Base-by-base conservation (phyloP, 176 grass and related monocot genomes). In the Raddia distichophylla region DNA sequence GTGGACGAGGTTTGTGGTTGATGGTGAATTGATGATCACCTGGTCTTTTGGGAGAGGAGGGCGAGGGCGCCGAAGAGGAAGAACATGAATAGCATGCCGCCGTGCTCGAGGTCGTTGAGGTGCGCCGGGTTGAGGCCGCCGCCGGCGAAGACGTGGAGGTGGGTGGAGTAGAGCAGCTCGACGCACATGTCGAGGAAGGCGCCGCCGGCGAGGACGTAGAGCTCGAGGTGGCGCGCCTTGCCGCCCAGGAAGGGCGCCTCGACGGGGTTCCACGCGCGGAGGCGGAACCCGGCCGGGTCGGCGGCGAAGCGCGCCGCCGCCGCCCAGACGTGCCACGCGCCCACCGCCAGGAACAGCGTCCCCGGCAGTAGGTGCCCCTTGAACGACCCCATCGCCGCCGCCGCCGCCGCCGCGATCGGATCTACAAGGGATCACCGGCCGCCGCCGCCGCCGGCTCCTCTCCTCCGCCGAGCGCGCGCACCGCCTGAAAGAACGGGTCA, bases 21-120 rank as follows among this genome's bases (percentile, higher is more conserved):
- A 51, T 35, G 49, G 3, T 35, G 10, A 15, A 27, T 27, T 12
- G 5, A 2, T 34, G 46, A 19, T 64, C 18, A 91, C 96, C 88
- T 99, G 22, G 88, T 91, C 11, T 91, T 87, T 50, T 98, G 88
- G 1, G 95, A 94, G 7, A 94, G 47, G 17, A 98, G 85, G 0
- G 90, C 88, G 56, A 94, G 74, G 0, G 77, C 52, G 7, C 95
- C 95, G 54, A 89, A 89, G 84, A 98, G 85, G 83, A 94, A 94
- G 92, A 94, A 98, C 95, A 98, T 98, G 66, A 98, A 83, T 1
- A 98, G 95, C 95, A 98, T 98, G 8, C 90, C 92, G 3, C 89
- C 92, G 73, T 98, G 95, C 84, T 98, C 95, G 60, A 98, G 91
- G 76, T 98, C 92, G 71, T 94, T 98, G 78, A 98, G 90, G 69